Conservation (phyloP, 2,329 filamentous ascomycete genomes). For the Curvularia spicifera region DNA sequence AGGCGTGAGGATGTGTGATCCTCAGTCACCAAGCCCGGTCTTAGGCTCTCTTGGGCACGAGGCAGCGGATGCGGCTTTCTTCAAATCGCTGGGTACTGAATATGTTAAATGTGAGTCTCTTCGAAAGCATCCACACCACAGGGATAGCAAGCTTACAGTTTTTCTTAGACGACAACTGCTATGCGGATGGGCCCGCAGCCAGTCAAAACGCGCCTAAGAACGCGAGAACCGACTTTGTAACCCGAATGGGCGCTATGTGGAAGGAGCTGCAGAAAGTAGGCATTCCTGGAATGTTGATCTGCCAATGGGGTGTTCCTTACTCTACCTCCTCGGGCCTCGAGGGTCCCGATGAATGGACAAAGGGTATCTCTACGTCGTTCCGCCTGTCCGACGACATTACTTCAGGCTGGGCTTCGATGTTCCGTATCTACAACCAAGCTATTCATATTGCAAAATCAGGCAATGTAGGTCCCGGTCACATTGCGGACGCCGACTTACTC, state of each 20-base stretch:
- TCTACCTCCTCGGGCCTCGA: constrained; percentile 21
- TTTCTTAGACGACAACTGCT: constrained; percentile 28
- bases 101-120: constrained; percentile 26
- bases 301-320: constrained; percentile 28
- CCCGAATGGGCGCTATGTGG: constrained; percentile 28
- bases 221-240: constrained; percentile 24
- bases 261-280: constrained; percentile 28
- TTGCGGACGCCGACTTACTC: constrained; percentile 30
- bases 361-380: constrained; percentile 29
- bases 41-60: constrained; percentile 25
- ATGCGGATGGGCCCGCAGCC: constrained; percentile 22
- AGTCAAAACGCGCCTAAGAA: constrained; percentile 28
- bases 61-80: constrained; percentile 27
- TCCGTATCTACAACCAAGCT: constrained; percentile 31
- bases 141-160: neutral
- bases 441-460: constrained; percentile 28
- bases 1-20: constrained; percentile 29
- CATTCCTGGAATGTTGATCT: constrained; percentile 27
- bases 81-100: constrained; percentile 30
- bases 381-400: constrained; percentile 28
- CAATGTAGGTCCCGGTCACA: constrained; percentile 23
- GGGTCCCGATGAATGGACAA: constrained; percentile 27
- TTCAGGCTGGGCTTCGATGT: constrained; percentile 23
- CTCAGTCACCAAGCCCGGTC: constrained; percentile 25
- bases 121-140: neutral